These are phyloP conservation scores for Sordariomycetes sp. DNA, from an alignment of 2,329 filamentous ascomycete species.

Conservation along the genomic window DNA sequence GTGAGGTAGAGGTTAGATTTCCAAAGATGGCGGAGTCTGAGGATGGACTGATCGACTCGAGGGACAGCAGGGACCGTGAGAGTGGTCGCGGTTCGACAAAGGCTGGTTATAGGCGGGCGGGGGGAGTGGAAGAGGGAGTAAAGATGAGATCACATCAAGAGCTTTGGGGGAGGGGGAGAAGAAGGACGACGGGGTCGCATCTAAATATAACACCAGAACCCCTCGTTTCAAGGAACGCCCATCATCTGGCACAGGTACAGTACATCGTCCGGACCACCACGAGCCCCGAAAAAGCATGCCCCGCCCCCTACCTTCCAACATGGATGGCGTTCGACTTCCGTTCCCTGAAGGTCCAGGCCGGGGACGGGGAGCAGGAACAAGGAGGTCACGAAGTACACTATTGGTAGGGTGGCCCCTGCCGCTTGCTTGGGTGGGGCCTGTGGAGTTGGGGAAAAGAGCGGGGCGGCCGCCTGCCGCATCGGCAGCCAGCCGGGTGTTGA, in stretches of 20 bases:
- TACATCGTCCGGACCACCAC: not conserved
- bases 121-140: not conserved
- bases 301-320: not conserved
- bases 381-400: not conserved
- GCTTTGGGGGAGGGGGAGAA: slow-evolving; percentile 20
- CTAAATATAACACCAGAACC: not conserved
- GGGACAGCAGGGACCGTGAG: not conserved
- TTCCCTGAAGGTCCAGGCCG: not conserved
- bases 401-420: not conserved
- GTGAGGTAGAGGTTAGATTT: not conserved
- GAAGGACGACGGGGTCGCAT: slow-evolving; percentile 9
- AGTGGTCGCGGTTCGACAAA: not conserved
- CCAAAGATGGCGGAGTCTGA: not conserved
- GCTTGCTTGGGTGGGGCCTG: slow-evolving; percentile 1
- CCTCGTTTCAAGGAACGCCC: not conserved
- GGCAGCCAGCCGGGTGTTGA: slow-evolving; percentile 2
- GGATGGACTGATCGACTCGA: not conserved
- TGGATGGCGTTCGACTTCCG: not conserved
- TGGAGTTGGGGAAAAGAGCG: slow-evolving; percentile 1
- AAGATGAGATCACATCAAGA: not conserved
- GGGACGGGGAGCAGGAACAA: not conserved
- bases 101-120: not conserved
- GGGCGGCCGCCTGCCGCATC: not conserved
- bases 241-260: not conserved
- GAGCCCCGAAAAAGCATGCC: not conserved